These are phyloP conservation scores for Alternaria postmessia DNA, from an alignment of 2,329 filamentous ascomycete species.

Conservation along the genomic window DNA sequence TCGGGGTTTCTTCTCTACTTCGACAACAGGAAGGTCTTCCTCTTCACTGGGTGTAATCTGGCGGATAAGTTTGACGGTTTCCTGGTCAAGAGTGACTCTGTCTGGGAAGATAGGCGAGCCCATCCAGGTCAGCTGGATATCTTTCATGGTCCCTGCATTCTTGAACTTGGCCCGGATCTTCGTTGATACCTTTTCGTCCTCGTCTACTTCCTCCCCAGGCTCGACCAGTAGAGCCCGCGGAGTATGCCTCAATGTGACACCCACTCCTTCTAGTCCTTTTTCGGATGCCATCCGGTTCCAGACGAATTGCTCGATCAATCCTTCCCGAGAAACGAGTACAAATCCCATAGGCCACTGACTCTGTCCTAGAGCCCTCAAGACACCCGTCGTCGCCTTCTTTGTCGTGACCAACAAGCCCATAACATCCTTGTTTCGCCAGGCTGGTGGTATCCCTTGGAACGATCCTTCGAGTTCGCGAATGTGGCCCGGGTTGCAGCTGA, in stretches of 20 bases:
- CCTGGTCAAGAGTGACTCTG: conserved; percentile 30
- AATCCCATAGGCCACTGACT: conserved; percentile 77
- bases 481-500: conserved; percentile 61
- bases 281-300: conserved; percentile 74
- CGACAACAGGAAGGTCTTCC: neutral
- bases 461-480: conserved; percentile 83
- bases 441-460: conserved; percentile 74
- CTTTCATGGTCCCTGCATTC: conserved; percentile 36
- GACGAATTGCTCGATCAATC: conserved; percentile 70
- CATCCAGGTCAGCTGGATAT: conserved; percentile 51
- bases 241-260: conserved; percentile 46
- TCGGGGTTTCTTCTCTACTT: neutral
- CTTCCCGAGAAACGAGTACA: conserved; percentile 66
- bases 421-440: conserved; percentile 71
- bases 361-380: conserved; percentile 73
- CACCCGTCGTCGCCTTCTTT: conserved; percentile 77
- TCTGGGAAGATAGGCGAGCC: conserved; percentile 45
- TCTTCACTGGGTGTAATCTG: neutral
- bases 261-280: conserved; percentile 66
- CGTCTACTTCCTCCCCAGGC: conserved; percentile 10
- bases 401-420: conserved; percentile 76
- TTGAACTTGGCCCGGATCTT: conserved; percentile 21
- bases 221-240: conserved; percentile 21
- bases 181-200: conserved; percentile 8
- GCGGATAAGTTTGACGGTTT: conserved; percentile 29